Evolutionary conservation across 495 filamentous ascomycete species (phyloP), one percentile per base, ranked within the genome.

Genomic region (Penicillium bovifimosum): DNA sequence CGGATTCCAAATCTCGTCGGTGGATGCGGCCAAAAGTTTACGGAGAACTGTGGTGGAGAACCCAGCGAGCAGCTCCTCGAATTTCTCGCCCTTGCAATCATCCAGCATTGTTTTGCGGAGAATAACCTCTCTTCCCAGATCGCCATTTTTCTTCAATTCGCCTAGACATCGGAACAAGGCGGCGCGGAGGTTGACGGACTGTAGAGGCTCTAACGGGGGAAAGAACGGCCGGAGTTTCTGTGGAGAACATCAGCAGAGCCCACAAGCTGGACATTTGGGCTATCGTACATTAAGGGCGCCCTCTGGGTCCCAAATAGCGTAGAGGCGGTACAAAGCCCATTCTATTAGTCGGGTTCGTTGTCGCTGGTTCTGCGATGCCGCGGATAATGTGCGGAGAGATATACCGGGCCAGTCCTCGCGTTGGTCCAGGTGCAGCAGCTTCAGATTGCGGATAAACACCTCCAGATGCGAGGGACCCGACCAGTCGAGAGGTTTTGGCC

Each of bases 51-150:
- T 77, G 17, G 84, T 86, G 6, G 91, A 93, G 64, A 96, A 95
- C 0, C 80, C 77, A 9, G 85, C 80, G 9, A 95, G 75, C 1
- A 92, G 67, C 67, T 96, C 90, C 62, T 88, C 86, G 48, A 89
- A 78, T 54, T 87, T 80, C 52, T 90, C 88, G 28, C 88, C 88
- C 56, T 84, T 87, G 71, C 91, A 96, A 55, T 96, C 90, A 65
- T 96, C 91, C 50, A 96, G 73, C 87, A 95, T 92, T 0, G 86
- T 89, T 70, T 92, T 95, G 36, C 91, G 82, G 34, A 95, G 70
- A 5, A 90, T 80, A 0, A 78, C 78, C 63, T 95, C 89, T 43
- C 85, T 79, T 9, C 88, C 86, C 16, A 95, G 72, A 1, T 88
- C 77, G 9, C 88, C 90, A 77, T 83, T 87, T 69, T 90, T 95